A percentile compares a stretch with the other conserved stretches of the same genome.
Evolutionary conservation across 2,329 filamentous ascomycete genomes (phyloP).

Genomic region (Phyllachora maydis): DNA sequence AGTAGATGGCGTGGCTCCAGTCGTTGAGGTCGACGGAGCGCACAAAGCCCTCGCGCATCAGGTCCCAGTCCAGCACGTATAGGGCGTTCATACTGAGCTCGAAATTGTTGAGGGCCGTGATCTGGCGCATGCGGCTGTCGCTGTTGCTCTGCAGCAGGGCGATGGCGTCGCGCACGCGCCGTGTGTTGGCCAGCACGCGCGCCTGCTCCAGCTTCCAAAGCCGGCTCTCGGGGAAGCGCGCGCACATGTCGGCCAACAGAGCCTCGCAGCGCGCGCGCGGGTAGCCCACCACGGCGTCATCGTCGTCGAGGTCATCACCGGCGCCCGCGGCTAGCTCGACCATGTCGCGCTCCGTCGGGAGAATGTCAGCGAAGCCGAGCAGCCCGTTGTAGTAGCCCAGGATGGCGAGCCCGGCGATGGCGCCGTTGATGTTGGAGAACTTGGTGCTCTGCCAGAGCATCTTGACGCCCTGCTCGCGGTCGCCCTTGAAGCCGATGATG

Average conservation of each 20-base stretch:
- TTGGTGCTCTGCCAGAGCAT: constrained; percentile 84
- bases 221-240: constrained; percentile 58
- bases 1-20: constrained; percentile 81
- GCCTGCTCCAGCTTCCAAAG: constrained; percentile 84
- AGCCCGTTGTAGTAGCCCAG: constrained; percentile 79
- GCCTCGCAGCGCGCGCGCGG: constrained; percentile 45
- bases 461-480: constrained; percentile 59
- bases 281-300: constrained; percentile 49
- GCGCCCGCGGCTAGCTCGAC: constrained; percentile 11
- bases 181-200: constrained; percentile 47
- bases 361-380: constrained; percentile 71
- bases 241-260: constrained; percentile 54
- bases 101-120: constrained; percentile 69
- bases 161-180: constrained; percentile 46
- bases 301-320: no score
- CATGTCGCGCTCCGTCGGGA: constrained; percentile 40
- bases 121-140: constrained; percentile 64
- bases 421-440: constrained; percentile 81
- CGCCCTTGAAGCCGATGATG: constrained; percentile 79
- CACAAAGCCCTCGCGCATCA: constrained; percentile 56
- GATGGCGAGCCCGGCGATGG: constrained; percentile 62
- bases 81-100: constrained; percentile 63
- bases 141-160: constrained; percentile 36
- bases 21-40: constrained; percentile 62
- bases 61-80: constrained; percentile 57